Evolutionary conservation across 345 rosid genomes (phyloP).

Genomic region (Lepidium didymum): DNA sequence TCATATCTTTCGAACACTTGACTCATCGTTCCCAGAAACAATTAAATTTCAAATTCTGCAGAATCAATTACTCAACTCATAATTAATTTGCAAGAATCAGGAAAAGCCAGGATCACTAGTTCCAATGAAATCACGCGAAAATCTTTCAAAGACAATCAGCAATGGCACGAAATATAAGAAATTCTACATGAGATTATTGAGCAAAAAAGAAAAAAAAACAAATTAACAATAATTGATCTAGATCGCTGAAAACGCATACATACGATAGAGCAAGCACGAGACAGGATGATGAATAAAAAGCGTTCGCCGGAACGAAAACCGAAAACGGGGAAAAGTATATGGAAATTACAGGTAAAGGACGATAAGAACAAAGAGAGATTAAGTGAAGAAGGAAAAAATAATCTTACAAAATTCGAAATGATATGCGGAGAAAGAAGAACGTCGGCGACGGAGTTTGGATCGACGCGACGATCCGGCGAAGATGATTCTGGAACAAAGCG

Average conservation of each 20-base stretch:
- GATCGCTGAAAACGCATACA: background rate
- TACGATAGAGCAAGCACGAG: background rate
- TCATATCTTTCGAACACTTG: constrained; percentile 45
- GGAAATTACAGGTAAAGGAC: too few species aligned
- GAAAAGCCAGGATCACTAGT: too few species aligned
- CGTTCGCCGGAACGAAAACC: too few species aligned
- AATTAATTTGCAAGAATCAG: too few species aligned
- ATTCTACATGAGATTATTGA: background rate
- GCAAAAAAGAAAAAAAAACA: background rate
- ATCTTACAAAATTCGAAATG: background rate
- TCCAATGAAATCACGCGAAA: too few species aligned
- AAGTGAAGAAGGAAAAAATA: background rate
- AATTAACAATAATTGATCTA: background rate
- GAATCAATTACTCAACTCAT: background rate
- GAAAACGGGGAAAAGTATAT: too few species aligned
- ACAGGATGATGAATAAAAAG: background rate
- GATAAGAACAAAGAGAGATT: background rate
- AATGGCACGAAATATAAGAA: too few species aligned
- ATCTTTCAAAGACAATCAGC: too few species aligned
- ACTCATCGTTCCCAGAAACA: constrained; percentile 34
- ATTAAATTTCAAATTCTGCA: background rate
- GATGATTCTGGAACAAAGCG: background rate
- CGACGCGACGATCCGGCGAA: background rate
- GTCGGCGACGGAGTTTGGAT: background rate
- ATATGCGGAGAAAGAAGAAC: background rate